Conservation (phyloP, 257 asterid species). For the Nicotiana attenuata region DNA sequence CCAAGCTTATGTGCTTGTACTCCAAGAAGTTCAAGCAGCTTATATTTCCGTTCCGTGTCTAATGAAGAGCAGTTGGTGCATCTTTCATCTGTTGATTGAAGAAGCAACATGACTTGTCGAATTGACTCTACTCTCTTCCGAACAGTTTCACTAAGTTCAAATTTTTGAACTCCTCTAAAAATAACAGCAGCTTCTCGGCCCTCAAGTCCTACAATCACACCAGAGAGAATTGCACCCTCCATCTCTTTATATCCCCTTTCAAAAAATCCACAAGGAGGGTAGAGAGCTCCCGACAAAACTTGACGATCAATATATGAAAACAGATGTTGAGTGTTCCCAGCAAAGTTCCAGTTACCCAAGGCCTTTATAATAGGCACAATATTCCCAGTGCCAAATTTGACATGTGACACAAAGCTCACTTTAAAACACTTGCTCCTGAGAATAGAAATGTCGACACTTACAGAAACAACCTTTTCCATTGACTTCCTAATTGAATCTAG, state of each 20-base stretch:
- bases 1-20: too few species aligned
- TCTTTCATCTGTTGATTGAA: constrained; percentile 56
- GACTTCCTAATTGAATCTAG: too few species aligned
- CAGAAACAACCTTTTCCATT: too few species aligned
- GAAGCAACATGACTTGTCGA: constrained; percentile 51
- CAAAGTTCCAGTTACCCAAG: too few species aligned
- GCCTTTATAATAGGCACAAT: too few species aligned
- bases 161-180: constrained; percentile 78
- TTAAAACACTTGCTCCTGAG: too few species aligned
- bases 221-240: constrained; percentile 17
- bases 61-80: constrained; percentile 27
- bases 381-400: too few species aligned
- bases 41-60: constrained; percentile 8
- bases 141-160: constrained; percentile 93
- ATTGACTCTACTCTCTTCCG: constrained; percentile 90
- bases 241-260: constrained; percentile 87
- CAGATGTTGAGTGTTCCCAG: too few species aligned
- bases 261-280: constrained; percentile 75
- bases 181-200: constrained; percentile 81
- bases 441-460: too few species aligned
- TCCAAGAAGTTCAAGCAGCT: constrained; percentile 17
- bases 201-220: constrained; percentile 74
- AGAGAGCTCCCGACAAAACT: constrained; percentile 46
- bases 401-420: too few species aligned
- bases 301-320: too few species aligned